Base-by-base conservation (phyloP, 495 filamentous ascomycete genomes). In the Podospora sp. region DNA sequence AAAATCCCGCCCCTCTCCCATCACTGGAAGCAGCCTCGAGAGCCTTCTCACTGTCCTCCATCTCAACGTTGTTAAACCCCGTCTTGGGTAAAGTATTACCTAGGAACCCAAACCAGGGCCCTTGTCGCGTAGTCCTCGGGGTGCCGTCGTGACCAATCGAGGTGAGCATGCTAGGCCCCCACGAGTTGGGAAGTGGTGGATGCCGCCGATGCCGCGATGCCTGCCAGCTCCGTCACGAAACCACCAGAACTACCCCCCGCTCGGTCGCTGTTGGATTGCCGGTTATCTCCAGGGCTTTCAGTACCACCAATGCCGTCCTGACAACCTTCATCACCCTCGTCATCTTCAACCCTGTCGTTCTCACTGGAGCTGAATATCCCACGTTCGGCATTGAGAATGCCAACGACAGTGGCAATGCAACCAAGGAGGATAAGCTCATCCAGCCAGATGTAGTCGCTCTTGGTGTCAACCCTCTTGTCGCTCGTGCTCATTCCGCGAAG, bases 391-490 rank as follows among this genome's bases (percentile, higher is more conserved):
- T 55, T 55, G 8, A 55, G 18, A 22, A 55, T 55, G 12, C 51
- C 51, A 2, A 22, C 51, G n/a, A 55, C 51, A 9, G 20, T 22
- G 20, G 51, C 14, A n/a, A 22, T n/a, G 51, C 51, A 55, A 2
- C 18, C 51, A n/a, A 55, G 51, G 12, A 55, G 51, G n/a, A 18
- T 55, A n/a, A 55, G 14, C 20, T 55, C 51, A n/a, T 55, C 51
- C 14, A 55, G 24, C 51, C 51, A 55, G 51, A 55, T 20, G 51
- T 55, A 55, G 51, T 55, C 51, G 51, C 51, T 55, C 51, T n/a
- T n/a, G 12, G 11, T 25, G n/a, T n/a, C 18, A 3, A 6, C 24
- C 2, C 8, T 12, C n/a, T 55, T 55, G 51, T 55, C 51, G 20
- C 51, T 55, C 8, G 3, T 25, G 24, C 51, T 22, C 51, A n/a